Evolutionary conservation across 2,329 filamentous ascomycete genomes (phyloP).

Genomic region (Cladosporium sphaerospermum): DNA sequence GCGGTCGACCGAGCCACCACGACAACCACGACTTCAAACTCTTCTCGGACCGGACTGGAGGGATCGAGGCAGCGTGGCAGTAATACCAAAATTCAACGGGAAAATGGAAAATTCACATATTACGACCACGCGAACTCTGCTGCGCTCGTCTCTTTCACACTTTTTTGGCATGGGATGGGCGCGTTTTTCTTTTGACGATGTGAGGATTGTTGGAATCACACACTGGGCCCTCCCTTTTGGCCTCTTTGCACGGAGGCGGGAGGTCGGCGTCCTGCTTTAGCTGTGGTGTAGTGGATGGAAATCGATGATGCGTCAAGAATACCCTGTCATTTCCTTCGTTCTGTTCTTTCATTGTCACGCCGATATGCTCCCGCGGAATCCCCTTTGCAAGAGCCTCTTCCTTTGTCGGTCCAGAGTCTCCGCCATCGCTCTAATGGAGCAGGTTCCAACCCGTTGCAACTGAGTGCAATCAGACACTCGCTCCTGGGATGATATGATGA

Average conservation of each 20-base stretch:
- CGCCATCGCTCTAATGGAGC: no score
- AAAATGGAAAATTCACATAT: conserved; percentile 1
- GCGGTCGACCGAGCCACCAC: conserved; percentile 8
- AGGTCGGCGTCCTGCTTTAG: conserved; percentile 8
- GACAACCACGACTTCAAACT: conserved; percentile 1
- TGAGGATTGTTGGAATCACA: not conserved
- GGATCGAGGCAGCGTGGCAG: conserved; percentile 9
- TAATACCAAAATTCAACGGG: not conserved
- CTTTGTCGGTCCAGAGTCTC: no score
- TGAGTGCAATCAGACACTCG: no score
- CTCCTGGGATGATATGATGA: no score
- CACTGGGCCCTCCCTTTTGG: no score
- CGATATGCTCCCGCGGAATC: no score
- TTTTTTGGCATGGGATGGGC: conserved; percentile 4
- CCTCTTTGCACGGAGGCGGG: not conserved
- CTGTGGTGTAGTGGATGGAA: conserved; percentile 10
- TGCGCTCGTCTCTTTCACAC: conserved; percentile 2
- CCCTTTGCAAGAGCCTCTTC: no score
- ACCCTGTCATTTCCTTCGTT: not conserved
- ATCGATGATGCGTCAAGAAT: conserved; percentile 10
- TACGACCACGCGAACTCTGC: conserved; percentile 3
- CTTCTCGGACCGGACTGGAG: conserved; percentile 9
- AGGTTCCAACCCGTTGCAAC: no score
- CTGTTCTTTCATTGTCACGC: not conserved
- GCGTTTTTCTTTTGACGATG: conserved; percentile 10